Evolutionary conservation across 1,284 basidiomycete genomes (phyloP), one percentile per base, ranked within the genome.

Genomic region (Jaminaea rosea): DNA sequence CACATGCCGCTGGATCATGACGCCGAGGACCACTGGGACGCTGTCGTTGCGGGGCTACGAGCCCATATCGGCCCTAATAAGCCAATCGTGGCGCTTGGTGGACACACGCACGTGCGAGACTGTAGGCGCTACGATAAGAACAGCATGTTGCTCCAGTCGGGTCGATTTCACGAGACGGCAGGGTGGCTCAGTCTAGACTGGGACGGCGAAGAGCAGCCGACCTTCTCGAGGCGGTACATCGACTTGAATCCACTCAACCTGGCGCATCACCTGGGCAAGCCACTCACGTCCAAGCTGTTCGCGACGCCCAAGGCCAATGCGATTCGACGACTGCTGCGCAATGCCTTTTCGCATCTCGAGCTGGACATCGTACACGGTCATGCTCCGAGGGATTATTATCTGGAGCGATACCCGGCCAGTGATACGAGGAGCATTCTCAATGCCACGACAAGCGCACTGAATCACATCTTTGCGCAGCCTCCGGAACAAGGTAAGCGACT

Each of bases 231-330:
- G n/a, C 60, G 76, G 6, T 79, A 79, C 63, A 65, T 79, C 26
- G 77, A 79, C 50, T 73, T 74, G 24, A 79, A 78, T 58, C 69
- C 74, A 3, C 60, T 69, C 10, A 70, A 76, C 58, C 75, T 60
- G 4, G 39, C 39, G 3, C 19, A 15, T 4, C 39, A 42, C 23
- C 39, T 42, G 19, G 39, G 39, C 4, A n/a, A n/a, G n/a, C n/a
- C n/a, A n/a, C n/a, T n/a, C n/a, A n/a, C n/a, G n/a, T n/a, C n/a
- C n/a, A n/a, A n/a, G n/a, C n/a, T n/a, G n/a, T 24, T 42, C 17
- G 5, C 39, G 2, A 13, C 23, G 15, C 39, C 7, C 19, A 15
- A 42, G 6, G 39, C 11, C 39, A 17, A 15, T 11, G 19, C 19
- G 19, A 23, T 42, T 5, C 39, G 39, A 11, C 39, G 23, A 5